A percentile compares a stretch with the other conserved stretches of the same genome.
Conservation (phyloP, 1,284 basidiomycete genomes). For the Ganoderma lucidum region DNA sequence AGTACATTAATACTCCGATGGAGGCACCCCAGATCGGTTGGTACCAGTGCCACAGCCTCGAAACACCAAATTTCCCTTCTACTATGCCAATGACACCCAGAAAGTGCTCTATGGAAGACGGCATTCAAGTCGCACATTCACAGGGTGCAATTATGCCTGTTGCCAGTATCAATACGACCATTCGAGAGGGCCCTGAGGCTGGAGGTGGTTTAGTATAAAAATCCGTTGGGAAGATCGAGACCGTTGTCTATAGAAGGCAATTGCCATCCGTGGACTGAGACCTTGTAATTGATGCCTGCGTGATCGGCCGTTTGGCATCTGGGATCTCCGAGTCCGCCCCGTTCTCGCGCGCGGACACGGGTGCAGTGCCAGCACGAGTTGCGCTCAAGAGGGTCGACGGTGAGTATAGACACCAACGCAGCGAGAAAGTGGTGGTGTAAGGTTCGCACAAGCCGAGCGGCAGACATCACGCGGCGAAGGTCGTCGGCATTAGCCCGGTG, state of each 20-base stretch:
- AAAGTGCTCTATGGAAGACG: not conserved
- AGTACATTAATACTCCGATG: not conserved
- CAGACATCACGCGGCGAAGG: slow-evolving; percentile 29
- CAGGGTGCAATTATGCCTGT: not conserved
- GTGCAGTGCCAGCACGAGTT: slow-evolving; percentile 6
- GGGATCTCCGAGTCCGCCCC: slow-evolving; percentile 10
- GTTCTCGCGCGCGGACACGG: slow-evolving; percentile 16
- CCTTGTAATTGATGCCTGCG: not conserved
- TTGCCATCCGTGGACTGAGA: slow-evolving; percentile 8
- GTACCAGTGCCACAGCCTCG: not conserved
- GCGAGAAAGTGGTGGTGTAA: not conserved
- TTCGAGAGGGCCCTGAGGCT: not conserved
- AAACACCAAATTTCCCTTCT: not conserved
- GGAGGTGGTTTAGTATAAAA: not conserved
- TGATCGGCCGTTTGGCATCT: slow-evolving; percentile 15
- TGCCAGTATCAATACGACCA: not conserved
- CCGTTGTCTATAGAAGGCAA: not conserved
- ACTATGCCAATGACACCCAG: not conserved
- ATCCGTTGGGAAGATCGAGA: not conserved
- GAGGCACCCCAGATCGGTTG: not conserved
- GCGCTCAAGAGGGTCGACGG: not conserved
- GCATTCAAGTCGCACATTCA: not conserved
- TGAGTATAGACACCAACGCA: slow-evolving; percentile 4
- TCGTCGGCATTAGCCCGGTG: slow-evolving; percentile 28
- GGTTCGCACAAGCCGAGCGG: slow-evolving; percentile 13